Conservation (phyloP, 768 basidiomycete species). For the Phylloporus scabripes region DNA sequence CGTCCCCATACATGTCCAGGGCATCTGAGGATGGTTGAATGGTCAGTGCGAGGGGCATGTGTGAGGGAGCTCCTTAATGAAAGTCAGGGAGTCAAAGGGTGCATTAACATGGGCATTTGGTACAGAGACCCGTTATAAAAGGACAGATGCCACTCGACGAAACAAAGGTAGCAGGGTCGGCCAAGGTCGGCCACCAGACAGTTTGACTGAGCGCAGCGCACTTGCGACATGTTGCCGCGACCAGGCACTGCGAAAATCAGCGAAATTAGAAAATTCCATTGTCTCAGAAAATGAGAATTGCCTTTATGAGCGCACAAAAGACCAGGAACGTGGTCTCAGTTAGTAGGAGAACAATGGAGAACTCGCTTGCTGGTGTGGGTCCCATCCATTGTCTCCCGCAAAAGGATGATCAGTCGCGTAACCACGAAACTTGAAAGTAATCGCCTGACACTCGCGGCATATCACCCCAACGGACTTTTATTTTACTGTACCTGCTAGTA, state of each 20-base stretch:
- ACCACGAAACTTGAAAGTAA: background rate
- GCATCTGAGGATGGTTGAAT: constrained; percentile 54
- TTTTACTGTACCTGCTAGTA: too few species aligned
- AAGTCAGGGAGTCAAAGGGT: constrained; percentile 10
- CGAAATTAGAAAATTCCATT: constrained; percentile 15
- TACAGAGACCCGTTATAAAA: constrained; percentile 23
- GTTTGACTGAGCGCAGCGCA: background rate
- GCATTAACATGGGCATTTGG: constrained; percentile 9
- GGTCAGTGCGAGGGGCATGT: constrained; percentile 62
- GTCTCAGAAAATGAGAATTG: constrained; percentile 20
- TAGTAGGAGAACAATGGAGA: constrained; percentile 28
- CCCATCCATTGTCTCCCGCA: constrained; percentile 15
- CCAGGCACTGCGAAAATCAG: background rate
- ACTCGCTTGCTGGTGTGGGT: constrained; percentile 11
- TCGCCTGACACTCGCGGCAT: background rate
- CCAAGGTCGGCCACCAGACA: constrained; percentile 5
- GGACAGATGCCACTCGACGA: constrained; percentile 22
- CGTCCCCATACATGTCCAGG: constrained; percentile 67
- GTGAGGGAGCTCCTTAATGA: constrained; percentile 6
- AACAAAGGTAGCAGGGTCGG: constrained; percentile 26
- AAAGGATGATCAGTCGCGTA: constrained; percentile 1
- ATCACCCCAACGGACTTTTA: too few species aligned
- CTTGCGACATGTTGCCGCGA: background rate
- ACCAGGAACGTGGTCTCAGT: constrained; percentile 8
- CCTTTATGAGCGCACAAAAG: constrained; percentile 29